phyloP scores from a whole-genome alignment of 2,329 filamentous ascomycete genomes.

The Penicillium verrucosum region DNA sequence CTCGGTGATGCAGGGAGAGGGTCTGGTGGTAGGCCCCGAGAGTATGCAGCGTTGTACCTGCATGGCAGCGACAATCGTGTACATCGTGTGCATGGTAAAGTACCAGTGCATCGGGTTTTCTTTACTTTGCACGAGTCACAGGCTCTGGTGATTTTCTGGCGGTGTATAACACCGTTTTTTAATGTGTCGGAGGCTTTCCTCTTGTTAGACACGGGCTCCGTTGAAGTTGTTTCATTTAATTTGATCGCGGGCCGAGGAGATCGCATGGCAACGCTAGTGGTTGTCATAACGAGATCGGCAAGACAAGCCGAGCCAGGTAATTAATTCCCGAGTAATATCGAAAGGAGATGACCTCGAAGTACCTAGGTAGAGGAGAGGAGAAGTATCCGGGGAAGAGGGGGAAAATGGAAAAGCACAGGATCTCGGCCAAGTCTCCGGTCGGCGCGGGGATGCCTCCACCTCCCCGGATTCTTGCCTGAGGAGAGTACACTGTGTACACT shows the following conservation, averaged over 20 bases:
- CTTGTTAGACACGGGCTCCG: conserved; percentile 17
- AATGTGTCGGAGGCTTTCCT: conserved; percentile 29
- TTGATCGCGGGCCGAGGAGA: conserved; percentile 7
- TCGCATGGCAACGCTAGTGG: conserved; percentile 14
- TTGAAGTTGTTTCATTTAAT: not conserved
- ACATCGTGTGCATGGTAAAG: conserved; percentile 36
- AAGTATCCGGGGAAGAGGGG: conserved; percentile 14
- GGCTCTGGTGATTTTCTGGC: conserved; percentile 39
- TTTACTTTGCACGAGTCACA: conserved; percentile 41
- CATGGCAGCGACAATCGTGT: conserved; percentile 32
- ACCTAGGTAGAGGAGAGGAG: conserved; percentile 7
- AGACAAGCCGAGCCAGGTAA: conserved; percentile 1
- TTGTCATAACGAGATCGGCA: conserved; percentile 14
- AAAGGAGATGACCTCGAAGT: not conserved
- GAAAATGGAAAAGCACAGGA: conserved; percentile 1
- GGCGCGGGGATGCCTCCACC: conserved; percentile 12
- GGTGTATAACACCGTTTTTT: conserved; percentile 19
- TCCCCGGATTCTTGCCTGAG: conserved; percentile 7
- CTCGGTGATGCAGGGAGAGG: conserved; percentile 22
- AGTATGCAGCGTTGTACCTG: conserved; percentile 39
- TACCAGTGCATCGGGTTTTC: conserved; percentile 39
- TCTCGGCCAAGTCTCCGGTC: conserved; percentile 9
- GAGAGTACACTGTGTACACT: too few relatives aligned
- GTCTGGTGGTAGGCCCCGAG: conserved; percentile 36
- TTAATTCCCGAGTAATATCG: not conserved